phyloP scores from a whole-genome alignment of 805 yeast genomes.

The Saturnispora dispora region DNA sequence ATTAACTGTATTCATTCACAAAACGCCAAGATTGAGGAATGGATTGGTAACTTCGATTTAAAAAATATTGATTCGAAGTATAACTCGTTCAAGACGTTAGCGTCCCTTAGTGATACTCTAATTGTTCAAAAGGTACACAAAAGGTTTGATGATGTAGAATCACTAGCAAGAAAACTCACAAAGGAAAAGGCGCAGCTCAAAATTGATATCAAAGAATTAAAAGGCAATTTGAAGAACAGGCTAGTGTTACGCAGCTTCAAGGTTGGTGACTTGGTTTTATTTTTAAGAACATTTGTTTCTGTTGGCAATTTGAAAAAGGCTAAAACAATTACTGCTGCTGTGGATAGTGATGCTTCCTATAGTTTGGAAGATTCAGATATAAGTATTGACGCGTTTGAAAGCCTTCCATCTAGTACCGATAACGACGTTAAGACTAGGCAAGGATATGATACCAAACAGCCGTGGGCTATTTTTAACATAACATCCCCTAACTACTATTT shows the following conservation, averaged over 20 bases:
- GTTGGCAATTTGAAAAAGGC: neutral
- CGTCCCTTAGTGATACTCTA: conserved; percentile 20
- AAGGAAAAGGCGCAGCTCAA: conserved; percentile 53
- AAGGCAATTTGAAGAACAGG: conserved; percentile 35
- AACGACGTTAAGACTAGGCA: neutral
- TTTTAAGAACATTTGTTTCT: conserved; percentile 55
- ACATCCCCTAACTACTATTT: conserved; percentile 82
- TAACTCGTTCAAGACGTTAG: conserved; percentile 22
- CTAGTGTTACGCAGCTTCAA: conserved; percentile 62
- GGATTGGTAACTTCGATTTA: conserved; percentile 10
- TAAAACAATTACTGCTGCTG: neutral
- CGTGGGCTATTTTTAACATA: conserved; percentile 93
- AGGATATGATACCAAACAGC: conserved; percentile 27
- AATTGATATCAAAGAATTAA: conserved; percentile 35
- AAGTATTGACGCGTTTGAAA: conserved; percentile 4
- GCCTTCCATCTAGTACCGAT: neutral
- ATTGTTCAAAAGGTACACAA: conserved; percentile 40
- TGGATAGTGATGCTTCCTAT: conserved; percentile 4
- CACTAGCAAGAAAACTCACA: conserved; percentile 75
- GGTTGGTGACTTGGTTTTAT: conserved; percentile 69
- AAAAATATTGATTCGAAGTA: conserved; percentile 27
- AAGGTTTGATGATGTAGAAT: conserved; percentile 83
- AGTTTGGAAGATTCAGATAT: conserved; percentile 6
- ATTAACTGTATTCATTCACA: neutral
- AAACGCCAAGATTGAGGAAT: conserved; percentile 16